Evolutionary conservation across 495 filamentous ascomycete species (phyloP).

Genomic region (Daldinia decipiens): DNA sequence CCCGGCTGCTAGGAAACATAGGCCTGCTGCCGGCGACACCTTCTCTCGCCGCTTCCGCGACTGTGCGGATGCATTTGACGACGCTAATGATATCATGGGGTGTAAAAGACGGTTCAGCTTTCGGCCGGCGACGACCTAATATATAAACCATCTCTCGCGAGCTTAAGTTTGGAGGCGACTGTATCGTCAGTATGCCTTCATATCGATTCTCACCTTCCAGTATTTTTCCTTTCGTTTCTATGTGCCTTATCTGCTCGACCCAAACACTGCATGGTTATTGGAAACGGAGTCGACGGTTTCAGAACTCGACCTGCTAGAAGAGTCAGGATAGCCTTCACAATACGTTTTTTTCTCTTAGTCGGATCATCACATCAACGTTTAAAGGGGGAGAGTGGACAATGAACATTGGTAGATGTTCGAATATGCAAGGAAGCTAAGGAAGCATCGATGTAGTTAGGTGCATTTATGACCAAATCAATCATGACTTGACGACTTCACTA

Average conservation of each 20-base stretch:
- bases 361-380: slow-evolving; percentile 30
- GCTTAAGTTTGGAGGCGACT: slow-evolving; percentile 41
- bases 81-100: slow-evolving; percentile 49
- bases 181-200: slow-evolving; percentile 40
- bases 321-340: slow-evolving; percentile 29
- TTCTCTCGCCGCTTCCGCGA: slow-evolving; percentile 37
- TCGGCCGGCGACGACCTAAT: slow-evolving; percentile 60
- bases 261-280: slow-evolving; percentile 40
- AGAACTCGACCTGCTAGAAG: slow-evolving; percentile 44
- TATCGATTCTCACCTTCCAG: slow-evolving; percentile 36
- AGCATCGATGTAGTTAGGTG: slow-evolving; percentile 49
- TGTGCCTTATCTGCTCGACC: slow-evolving; percentile 42
- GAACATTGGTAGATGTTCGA: slow-evolving; percentile 40
- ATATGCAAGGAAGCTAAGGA: slow-evolving; percentile 41
- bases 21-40: slow-evolving; percentile 12
- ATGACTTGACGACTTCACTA: slow-evolving; percentile 47
- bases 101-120: slow-evolving; percentile 54
- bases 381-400: slow-evolving; percentile 26
- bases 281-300: slow-evolving; percentile 43
- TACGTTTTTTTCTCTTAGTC: slow-evolving; percentile 36
- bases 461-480: slow-evolving; percentile 50
- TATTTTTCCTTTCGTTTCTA: slow-evolving; percentile 38
- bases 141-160: slow-evolving; percentile 52
- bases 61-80: slow-evolving; percentile 48
- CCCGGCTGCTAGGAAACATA: slow-evolving; percentile 25